Conservation (phyloP, 148 eudicot genomes). For the Rhododendron simsii region DNA sequence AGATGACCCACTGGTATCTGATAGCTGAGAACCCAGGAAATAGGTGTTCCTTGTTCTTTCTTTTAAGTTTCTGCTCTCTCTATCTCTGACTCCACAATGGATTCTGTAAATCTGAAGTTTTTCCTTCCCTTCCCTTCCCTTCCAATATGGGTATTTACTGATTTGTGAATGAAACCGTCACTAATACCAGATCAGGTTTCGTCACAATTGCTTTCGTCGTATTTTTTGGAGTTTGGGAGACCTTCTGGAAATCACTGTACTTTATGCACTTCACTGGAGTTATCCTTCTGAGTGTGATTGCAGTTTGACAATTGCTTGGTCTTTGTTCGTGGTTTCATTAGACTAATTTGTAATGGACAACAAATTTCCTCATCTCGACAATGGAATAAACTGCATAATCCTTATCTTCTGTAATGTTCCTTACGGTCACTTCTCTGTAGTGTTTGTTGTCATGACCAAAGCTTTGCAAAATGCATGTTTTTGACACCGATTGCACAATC, state of each 20-base stretch:
- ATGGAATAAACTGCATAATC: neutral
- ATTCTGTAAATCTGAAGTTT: neutral
- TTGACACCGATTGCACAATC: neutral
- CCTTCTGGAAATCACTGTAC: neutral
- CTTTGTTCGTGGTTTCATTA: neutral
- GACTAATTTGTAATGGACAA: neutral
- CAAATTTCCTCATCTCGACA: neutral
- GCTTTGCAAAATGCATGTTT: neutral
- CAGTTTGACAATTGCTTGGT: neutral
- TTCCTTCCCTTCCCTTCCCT: neutral
- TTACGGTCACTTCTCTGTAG: neutral
- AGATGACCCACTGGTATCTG: neutral
- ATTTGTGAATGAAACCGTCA: neutral
- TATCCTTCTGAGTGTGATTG: neutral
- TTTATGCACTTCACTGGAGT: neutral
- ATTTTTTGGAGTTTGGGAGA: neutral
- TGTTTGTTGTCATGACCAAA: neutral
- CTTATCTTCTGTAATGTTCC: neutral
- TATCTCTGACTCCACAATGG: neutral
- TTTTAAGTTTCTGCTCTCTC: neutral
- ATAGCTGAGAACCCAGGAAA: neutral
- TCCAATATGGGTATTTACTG: neutral
- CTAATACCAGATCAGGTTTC: neutral
- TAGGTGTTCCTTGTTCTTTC: neutral
- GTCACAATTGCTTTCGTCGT: neutral